These are phyloP conservation scores for Letharia columbiana DNA, from an alignment of 495 filamentous ascomycete species.

Conservation along the genomic window DNA sequence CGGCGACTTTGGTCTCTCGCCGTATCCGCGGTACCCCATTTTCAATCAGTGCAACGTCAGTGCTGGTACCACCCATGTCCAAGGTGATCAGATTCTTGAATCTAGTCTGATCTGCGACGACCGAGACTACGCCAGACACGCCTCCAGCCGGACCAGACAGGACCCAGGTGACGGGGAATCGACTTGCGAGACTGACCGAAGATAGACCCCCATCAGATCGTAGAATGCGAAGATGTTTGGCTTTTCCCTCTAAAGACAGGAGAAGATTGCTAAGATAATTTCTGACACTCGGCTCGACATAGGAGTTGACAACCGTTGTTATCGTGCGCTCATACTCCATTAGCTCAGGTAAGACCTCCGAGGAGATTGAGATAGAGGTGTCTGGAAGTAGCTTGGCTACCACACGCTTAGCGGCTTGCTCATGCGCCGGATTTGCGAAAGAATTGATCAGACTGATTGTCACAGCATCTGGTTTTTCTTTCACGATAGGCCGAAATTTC, in stretches of 20 bases:
- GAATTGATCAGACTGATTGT: conserved; percentile 44
- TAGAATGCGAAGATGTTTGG: conserved; percentile 39
- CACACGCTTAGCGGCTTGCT: conserved; percentile 32
- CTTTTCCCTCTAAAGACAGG: conserved; percentile 32
- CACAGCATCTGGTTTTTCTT: conserved; percentile 38
- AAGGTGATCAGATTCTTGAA: conserved; percentile 45
- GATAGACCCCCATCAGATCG: conserved; percentile 43
- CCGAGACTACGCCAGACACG: conserved; percentile 39
- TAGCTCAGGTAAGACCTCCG: conserved; percentile 41
- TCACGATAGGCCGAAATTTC: conserved; percentile 27
- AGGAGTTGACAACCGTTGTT: conserved; percentile 42
- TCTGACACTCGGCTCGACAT: conserved; percentile 44
- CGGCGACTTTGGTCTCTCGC: conserved; percentile 39
- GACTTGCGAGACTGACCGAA: conserved; percentile 35
- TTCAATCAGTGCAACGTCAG: conserved; percentile 41
- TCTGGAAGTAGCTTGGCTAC: conserved; percentile 35
- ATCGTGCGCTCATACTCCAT: conserved; percentile 47
- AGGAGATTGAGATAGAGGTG: conserved; percentile 37
- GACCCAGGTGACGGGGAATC: conserved; percentile 41
- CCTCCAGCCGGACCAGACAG: conserved; percentile 45
- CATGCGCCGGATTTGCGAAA: conserved; percentile 38
- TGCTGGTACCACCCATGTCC: conserved; percentile 46
- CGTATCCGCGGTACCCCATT: conserved; percentile 39
- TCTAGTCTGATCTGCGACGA: conserved; percentile 37
- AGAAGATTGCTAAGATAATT: conserved; percentile 37